A percentile compares a stretch with the other conserved stretches of the same genome.
Evolutionary conservation across 2,329 filamentous ascomycete genomes (phyloP).

Genomic region (Botrytis tulipae): DNA sequence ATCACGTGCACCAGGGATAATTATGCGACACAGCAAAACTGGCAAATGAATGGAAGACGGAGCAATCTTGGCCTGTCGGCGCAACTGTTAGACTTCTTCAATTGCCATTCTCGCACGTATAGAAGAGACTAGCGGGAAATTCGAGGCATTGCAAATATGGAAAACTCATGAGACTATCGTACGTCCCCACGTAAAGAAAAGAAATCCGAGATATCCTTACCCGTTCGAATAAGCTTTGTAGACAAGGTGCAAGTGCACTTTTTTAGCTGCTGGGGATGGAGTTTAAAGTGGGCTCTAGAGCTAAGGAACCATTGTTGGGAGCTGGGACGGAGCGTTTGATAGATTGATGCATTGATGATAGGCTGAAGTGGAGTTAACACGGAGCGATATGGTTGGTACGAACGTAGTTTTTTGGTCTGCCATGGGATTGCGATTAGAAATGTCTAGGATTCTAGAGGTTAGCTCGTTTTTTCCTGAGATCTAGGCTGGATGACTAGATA

Average conservation of each 20-base stretch:
- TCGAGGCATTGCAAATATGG: background rate
- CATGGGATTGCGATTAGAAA: background rate
- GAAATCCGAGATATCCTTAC: background rate
- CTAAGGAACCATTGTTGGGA: background rate
- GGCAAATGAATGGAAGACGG: background rate
- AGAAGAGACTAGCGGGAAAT: background rate
- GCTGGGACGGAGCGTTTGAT: background rate
- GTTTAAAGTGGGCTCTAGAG: background rate
- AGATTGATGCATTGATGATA: background rate
- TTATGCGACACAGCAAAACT: background rate
- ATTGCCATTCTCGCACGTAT: background rate
- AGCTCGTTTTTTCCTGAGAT: background rate
- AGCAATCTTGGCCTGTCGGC: background rate
- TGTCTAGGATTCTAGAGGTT: background rate
- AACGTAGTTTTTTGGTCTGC: background rate
- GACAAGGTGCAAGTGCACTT: background rate
- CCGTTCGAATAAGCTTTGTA: background rate
- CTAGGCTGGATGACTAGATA: background rate
- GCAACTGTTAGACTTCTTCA: background rate
- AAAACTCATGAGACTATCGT: too few species aligned
- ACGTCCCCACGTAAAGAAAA: background rate
- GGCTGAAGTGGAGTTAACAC: background rate
- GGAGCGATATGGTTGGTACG: background rate
- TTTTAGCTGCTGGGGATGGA: background rate
- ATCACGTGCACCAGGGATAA: background rate